Evolutionary conservation across 2,329 filamentous ascomycete genomes (phyloP), one percentile per base, ranked within the genome.

Genomic region (Mollisia scopiformis): DNA sequence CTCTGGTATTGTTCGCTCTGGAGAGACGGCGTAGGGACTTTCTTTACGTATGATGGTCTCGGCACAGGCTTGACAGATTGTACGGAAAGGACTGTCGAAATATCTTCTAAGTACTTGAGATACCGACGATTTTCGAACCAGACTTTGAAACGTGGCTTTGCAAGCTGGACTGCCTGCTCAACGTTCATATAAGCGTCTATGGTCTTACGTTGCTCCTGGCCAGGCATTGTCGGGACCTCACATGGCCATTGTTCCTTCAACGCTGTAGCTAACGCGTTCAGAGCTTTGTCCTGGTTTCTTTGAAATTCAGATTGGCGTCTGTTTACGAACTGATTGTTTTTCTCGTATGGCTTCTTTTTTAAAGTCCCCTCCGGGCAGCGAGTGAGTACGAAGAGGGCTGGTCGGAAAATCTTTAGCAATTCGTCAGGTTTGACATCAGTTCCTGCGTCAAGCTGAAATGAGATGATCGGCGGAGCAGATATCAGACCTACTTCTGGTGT

Each of bases 71-170:
- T 19, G 28, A 33, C n/a, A 1, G 7, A 3, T 23, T 51, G 49
- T 49, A 16, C 8, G 6, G n/a, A 16, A 25, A 61, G 55, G 10
- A 39, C 21, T 6, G 55, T 21, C 13, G 41, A n/a, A 23, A 63
- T 58, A 6, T 35, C 14, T 21, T 28, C 41, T 6, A 63, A 55
- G 21, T 63, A 63, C 23, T 58, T 14, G 14, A 19, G 28, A 23
- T 61, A 61, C 16, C 7, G 37, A 54, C 39, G 35, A 35, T 63
- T 63, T 13, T 55, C 57, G 14, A 55, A 63, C 53, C 57, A 60
- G 16, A 27, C 35, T 28, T 61, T 55, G 33, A 60, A 63, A 16
- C 25, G 35, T 6, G 50, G 43, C 14, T 43, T 60, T 1, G 47
- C 31, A 11, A 25, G 14, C 39, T 41, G 21, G 8, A 55, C 39